Percentiles rank a stretch among this genome's conserved stretches.
Conservation (phyloP, 139 green algal species). For the Klebsormidium nitens region DNA sequence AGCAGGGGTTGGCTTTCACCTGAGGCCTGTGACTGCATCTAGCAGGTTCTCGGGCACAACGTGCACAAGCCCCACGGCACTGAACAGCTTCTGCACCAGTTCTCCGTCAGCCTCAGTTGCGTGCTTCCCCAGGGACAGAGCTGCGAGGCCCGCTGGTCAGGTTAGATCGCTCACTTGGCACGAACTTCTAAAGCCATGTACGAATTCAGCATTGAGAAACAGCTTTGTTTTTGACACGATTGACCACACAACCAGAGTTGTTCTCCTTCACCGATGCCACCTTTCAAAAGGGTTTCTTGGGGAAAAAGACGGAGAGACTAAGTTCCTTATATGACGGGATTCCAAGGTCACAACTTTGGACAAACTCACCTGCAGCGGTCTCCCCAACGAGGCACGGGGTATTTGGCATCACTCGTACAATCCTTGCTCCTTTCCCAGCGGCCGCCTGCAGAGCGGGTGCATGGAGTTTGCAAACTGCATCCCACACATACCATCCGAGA, state of each 20-base stretch:
- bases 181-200: no score
- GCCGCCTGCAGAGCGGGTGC: constrained; percentile 51
- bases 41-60: constrained; percentile 77
- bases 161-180: no score
- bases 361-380: constrained; percentile 52
- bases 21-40: constrained; percentile 86
- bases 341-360: no score
- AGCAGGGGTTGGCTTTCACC: constrained; percentile 12
- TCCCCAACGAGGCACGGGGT: constrained; percentile 90
- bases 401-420: constrained; percentile 97
- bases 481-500: not conserved
- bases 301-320: no score
- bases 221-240: no score
- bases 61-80: constrained; percentile 37
- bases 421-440: constrained; percentile 48
- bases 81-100: constrained; percentile 28
- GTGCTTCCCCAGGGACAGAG: constrained; percentile 76
- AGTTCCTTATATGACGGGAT: no score
- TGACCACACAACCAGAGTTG: no score
- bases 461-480: not conserved
- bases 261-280: no score
- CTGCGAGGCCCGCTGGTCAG: no score
- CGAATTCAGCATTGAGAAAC: no score
- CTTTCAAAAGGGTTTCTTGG: no score
- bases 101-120: constrained; percentile 57